Evolutionary conservation across 371 early-diverging fungal species (phyloP), one percentile per base, ranked within the genome.

Genomic region (Syncephalastrum racemosum): DNA sequence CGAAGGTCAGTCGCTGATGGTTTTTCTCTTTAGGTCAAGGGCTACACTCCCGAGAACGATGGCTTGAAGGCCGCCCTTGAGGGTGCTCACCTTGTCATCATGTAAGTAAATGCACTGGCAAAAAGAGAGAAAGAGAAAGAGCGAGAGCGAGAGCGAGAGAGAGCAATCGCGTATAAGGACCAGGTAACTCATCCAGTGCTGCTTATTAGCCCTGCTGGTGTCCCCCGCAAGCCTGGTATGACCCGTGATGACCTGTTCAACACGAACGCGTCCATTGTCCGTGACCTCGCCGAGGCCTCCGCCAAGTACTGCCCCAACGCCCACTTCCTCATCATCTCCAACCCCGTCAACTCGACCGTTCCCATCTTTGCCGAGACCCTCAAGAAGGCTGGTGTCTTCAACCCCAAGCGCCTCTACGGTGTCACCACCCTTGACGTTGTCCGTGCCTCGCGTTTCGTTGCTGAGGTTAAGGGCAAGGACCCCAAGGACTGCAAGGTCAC

Each of bases 301-400:
- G 80, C 81, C 67, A 73, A 80, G 81, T 63, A 87, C 87, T 94
- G 92, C 81, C 99, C 99, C 73, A 87, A 94, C 73, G 99, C 99
- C 66, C 88, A 91, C 85, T 71, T 97, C 75, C 81, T 90, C 53
- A 88, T 99, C 82, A 99, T 99, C 81, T 93, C 98, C 74, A 99
- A 99, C 93, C 99, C 99, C 47, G 99, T 99, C 75, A 99, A 99
- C 92, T 98, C 98, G 43, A 99, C 98, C 58, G 97, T 99, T 56
- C 98, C 99, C 62, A 98, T 99, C 71, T 93, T 94, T 62, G 90
- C 96, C 58, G 98, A 99, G 84, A 92, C 92, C 60, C 86, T 96
- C 80, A 97, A 97, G 88, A 86, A 89, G 81, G 84, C 84, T 67
- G 91, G 91, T 66, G 95, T 95, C 66, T 96, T 87, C 68, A 92